Base-by-base conservation (phyloP, 352 stramenopile genomes). In the Pythium folliculosum region DNA sequence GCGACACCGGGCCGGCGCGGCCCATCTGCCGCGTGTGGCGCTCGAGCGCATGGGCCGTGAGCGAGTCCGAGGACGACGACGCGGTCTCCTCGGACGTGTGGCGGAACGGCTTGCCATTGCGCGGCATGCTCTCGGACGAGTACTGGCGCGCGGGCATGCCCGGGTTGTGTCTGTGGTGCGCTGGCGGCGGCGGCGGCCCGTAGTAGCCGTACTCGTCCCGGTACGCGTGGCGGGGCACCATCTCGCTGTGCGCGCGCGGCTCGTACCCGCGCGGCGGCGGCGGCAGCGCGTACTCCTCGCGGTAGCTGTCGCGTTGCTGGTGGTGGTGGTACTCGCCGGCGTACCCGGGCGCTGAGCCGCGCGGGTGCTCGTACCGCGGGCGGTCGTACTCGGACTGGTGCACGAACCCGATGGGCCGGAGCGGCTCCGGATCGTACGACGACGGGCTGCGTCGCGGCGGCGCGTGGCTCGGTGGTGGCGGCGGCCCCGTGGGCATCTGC, bases 11-110 rank as follows among this genome's bases (percentile, higher is more conserved):
- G 0, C 76, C 78, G 16, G 74, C 68, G 2, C 74, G 77, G 0
- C 74, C 78, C 74, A 82, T 84, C 38, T 79, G 60, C 27, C 81
- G 77, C 30, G 79, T 88, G 47, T 88, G 79, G 37, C 79, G 67
- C 21, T 77, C 79, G 19, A 88, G 72, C 48, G 81, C 48, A 56
- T 81, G 81, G 10, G 79, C 80, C 27, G 79, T 88, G 58, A 88
- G 71, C 51, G 65, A 70, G 32, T 67, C 60, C 47, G 74, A 44
- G 49, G 70, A 71, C 2, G 69, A 68, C 56, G 70, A 73, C 22
- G 47, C 65, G 6, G 73, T 84, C 49, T 72, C 74, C 13, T 77
- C 65, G 8, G 66, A 68, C 7, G 48, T 9, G 30, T 47, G 43
- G 57, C 12, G 43, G 27, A 44, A 45, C 16, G 37, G 22, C 23